Evolutionary conservation across 225 moss, liverwort and hornwort genomes (phyloP).

Genomic region (Bryum argenteum): DNA sequence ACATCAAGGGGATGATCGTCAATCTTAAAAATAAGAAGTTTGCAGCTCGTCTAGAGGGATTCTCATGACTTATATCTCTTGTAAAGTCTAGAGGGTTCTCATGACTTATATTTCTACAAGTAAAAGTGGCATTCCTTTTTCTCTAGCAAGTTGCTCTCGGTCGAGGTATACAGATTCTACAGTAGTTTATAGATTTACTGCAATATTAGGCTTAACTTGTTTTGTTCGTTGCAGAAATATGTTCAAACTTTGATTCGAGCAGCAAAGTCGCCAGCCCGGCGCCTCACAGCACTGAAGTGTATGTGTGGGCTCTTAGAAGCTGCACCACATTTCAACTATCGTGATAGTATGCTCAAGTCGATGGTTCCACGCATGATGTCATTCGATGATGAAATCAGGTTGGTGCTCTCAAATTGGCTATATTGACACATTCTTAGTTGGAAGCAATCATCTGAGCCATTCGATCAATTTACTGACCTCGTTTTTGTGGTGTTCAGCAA

Average conservation of each 20-base stretch:
- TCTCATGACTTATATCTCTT: too few relatives aligned
- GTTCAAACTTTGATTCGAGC: conserved; percentile 78
- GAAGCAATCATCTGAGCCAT: not conserved
- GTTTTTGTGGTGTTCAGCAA: conserved; percentile 55
- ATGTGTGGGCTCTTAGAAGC: conserved; percentile 87
- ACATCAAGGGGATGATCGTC: too few relatives aligned
- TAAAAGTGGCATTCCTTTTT: not conserved
- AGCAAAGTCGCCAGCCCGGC: conserved; percentile 67
- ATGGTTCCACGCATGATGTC: conserved; percentile 94
- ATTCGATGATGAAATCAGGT: conserved; percentile 84
- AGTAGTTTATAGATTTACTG: not conserved
- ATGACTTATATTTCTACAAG: too few relatives aligned
- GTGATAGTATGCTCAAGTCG: conserved; percentile 89
- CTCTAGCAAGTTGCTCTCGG: conserved; percentile 6
- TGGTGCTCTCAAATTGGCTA: too few relatives aligned
- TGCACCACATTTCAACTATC: conserved; percentile 95
- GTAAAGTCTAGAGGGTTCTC: too few relatives aligned
- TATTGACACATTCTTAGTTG: not conserved
- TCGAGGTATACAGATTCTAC: not conserved
- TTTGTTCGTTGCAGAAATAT: conserved; percentile 62
- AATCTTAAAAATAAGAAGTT: too few relatives aligned
- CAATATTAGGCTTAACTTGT: conserved; percentile 19
- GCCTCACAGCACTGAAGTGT: conserved; percentile 78
- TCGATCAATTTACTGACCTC: not conserved
- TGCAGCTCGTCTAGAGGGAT: too few relatives aligned